Evolutionary conservation across 2,329 filamentous ascomycete genomes (phyloP).

Genomic region (Penicillium sp.): DNA sequence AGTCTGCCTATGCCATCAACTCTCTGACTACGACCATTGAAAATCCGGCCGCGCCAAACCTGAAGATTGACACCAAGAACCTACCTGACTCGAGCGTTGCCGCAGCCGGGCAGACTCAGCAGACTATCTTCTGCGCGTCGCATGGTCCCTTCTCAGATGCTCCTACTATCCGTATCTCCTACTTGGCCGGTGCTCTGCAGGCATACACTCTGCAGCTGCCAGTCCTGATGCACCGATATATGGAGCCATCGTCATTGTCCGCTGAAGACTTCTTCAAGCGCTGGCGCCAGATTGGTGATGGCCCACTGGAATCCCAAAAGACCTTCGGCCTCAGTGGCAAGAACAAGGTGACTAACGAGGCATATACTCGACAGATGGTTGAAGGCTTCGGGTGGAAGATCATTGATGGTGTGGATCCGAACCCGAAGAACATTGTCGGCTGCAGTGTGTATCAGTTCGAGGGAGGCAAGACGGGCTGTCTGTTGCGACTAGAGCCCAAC

Average conservation of each 20-base stretch:
- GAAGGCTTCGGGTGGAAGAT: conserved; percentile 90
- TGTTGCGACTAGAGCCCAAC: conserved; percentile 93
- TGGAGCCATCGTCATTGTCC: conserved; percentile 85
- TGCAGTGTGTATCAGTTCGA: conserved; percentile 78
- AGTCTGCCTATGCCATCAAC: conserved; percentile 80
- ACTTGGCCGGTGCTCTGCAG: conserved; percentile 90
- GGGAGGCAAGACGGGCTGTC: conserved; percentile 89
- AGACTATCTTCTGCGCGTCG: conserved; percentile 93
- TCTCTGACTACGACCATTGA: conserved; percentile 96
- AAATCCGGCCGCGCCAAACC: conserved; percentile 65
- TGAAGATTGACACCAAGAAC: conserved; percentile 87
- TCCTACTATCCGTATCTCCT: conserved; percentile 92
- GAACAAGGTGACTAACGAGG: conserved; percentile 69
- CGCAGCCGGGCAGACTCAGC: conserved; percentile 79
- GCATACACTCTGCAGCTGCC: conserved; percentile 90
- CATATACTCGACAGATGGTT: conserved; percentile 74
- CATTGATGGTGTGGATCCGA: conserved; percentile 85
- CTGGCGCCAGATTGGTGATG: conserved; percentile 97
- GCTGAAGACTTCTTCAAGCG: conserved; percentile 98
- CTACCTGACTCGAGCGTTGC: conserved; percentile 82
- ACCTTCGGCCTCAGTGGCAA: conserved; percentile 75
- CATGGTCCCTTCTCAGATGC: conserved; percentile 79
- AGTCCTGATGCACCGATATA: conserved; percentile 90
- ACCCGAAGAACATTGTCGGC: conserved; percentile 90
- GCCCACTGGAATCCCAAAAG: conserved; percentile 82